These are phyloP conservation scores for Solanum okadae DNA, from an alignment of 257 asterid species.

Conservation along the genomic window DNA sequence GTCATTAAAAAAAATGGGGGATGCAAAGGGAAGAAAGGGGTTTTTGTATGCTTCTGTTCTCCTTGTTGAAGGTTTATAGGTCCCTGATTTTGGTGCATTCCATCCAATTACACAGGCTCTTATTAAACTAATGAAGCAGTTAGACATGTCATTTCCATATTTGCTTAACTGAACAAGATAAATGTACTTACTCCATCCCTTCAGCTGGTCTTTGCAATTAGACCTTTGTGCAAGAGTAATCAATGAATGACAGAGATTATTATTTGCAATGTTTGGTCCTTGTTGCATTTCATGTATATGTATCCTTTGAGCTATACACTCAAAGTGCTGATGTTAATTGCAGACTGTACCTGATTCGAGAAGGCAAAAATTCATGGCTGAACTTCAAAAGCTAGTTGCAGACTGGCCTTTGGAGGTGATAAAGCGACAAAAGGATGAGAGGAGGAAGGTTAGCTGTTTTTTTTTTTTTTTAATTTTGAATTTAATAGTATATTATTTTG, in stretches of 20 bases:
- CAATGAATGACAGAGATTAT: neutral
- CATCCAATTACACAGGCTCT: neutral
- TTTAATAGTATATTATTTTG: neutral
- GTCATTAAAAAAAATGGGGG: neutral
- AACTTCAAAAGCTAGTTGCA: slow-evolving; percentile 68
- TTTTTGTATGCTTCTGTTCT: neutral
- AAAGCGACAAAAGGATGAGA: slow-evolving; percentile 44
- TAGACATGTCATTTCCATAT: neutral
- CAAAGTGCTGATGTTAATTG: neutral
- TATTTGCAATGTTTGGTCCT: neutral
- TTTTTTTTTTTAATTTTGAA: neutral
- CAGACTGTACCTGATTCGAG: slow-evolving; percentile 43
- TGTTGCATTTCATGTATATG: neutral
- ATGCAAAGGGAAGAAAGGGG: neutral
- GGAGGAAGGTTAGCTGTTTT: slow-evolving; percentile 32
- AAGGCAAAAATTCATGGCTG: slow-evolving; percentile 34
- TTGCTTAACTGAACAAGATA: neutral
- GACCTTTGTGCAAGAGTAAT: neutral
- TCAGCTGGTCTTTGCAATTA: neutral
- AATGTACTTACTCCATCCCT: neutral
- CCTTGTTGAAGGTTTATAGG: neutral
- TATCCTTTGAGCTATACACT: neutral
- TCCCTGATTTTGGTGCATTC: neutral
- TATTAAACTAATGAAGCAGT: neutral
- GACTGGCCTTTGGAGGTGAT: slow-evolving; percentile 72